A percentile compares a stretch with the other conserved stretches of the same genome.
Conservation (phyloP, 371 early-diverging fungal species). For the Lichtheimia hyalospora region DNA sequence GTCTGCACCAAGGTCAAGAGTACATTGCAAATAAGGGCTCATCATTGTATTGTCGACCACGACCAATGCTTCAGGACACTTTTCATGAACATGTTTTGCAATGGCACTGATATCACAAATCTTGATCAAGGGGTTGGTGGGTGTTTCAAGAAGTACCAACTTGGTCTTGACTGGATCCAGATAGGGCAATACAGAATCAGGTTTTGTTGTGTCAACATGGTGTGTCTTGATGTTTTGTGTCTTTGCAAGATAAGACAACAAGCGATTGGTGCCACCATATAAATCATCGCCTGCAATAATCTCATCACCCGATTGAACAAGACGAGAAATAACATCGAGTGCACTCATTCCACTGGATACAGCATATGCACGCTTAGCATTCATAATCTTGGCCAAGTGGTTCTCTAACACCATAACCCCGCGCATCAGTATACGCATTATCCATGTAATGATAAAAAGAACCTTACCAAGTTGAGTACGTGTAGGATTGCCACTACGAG, state of each 20-base stretch:
- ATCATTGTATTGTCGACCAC: slow-evolving; percentile 96
- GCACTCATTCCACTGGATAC: slow-evolving; percentile 92
- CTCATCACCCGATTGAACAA: slow-evolving; percentile 79
- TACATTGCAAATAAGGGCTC: slow-evolving; percentile 85
- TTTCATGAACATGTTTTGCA: slow-evolving; percentile 62
- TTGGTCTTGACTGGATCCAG: slow-evolving; percentile 77
- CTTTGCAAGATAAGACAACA: slow-evolving; percentile 70
- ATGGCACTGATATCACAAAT: slow-evolving; percentile 83
- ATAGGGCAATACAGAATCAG: slow-evolving; percentile 57
- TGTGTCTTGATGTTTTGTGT: slow-evolving; percentile 76
- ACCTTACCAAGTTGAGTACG: slow-evolving; percentile 77
- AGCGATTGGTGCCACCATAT: slow-evolving; percentile 88
- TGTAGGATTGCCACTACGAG: slow-evolving; percentile 89
- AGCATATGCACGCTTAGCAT: slow-evolving; percentile 73
- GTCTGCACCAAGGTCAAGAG: slow-evolving; percentile 87
- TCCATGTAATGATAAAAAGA: neutral
- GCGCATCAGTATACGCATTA: neutral
- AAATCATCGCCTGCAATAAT: slow-evolving; percentile 89
- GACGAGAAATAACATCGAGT: slow-evolving; percentile 79
- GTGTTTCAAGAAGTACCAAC: slow-evolving; percentile 82
- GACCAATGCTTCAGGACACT: slow-evolving; percentile 74
- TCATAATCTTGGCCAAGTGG: slow-evolving; percentile 86
- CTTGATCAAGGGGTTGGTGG: slow-evolving; percentile 89
- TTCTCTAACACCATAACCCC: slow-evolving; percentile 56
- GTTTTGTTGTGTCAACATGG: slow-evolving; percentile 80